These are phyloP conservation scores for Dunaliella primolecta DNA, from an alignment of 139 green algal genomes.

Conservation along the genomic window DNA sequence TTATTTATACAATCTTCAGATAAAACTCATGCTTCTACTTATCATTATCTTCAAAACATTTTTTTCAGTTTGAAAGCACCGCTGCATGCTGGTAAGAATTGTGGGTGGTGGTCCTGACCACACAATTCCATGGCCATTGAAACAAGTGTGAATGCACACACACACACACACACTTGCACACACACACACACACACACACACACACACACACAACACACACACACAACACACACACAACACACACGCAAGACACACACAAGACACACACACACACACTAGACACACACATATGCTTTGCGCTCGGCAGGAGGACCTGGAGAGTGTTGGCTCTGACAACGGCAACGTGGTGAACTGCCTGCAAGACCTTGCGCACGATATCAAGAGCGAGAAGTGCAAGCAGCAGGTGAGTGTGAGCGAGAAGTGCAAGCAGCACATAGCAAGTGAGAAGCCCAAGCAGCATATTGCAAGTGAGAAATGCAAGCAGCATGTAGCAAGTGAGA, in stretches of 20 bases:
- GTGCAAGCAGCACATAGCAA: too few relatives aligned
- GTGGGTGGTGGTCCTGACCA: too few relatives aligned
- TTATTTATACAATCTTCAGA: too few relatives aligned
- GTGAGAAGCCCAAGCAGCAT: too few relatives aligned
- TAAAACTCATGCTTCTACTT: too few relatives aligned
- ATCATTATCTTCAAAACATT: too few relatives aligned
- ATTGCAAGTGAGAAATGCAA: too few relatives aligned
- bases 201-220: conserved; percentile 3
- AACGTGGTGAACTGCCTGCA: conserved; percentile 37
- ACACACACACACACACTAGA: conserved; percentile 11
- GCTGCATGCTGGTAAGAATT: too few relatives aligned
- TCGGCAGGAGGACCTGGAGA: conserved; percentile 34
- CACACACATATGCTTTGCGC: background rate
- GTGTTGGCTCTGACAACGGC: conserved; percentile 22
- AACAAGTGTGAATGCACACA: too few relatives aligned
- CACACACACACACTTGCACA: background rate
- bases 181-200: conserved; percentile 6
- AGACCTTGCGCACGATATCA: conserved; percentile 34
- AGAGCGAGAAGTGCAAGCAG: conserved; percentile 40
- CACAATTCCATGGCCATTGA: too few relatives aligned
- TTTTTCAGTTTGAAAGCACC: too few relatives aligned
- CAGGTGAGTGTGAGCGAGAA: conserved; percentile 18
- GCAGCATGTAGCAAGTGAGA: too few relatives aligned
- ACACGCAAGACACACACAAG: background rate
- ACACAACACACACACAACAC: conserved; percentile 3